Evolutionary conservation across 2,329 filamentous ascomycete genomes (phyloP), one percentile per base, ranked within the genome.

Genomic region (Pleomassaria siparia): DNA sequence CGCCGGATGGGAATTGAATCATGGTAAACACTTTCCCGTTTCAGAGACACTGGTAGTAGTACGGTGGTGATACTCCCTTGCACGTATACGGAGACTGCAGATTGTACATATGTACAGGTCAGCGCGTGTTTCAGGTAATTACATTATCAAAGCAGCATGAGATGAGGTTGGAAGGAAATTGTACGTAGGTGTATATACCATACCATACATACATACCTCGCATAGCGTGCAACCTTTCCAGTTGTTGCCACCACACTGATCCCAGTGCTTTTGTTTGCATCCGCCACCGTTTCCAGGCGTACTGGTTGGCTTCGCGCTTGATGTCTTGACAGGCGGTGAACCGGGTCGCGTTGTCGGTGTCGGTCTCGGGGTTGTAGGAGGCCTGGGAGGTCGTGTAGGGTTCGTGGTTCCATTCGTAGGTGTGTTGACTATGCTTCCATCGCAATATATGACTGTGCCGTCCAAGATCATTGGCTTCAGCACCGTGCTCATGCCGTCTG

Each of bases 391-490:
- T 16, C 58, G 25, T 2, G 52, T 47, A 8, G 55, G 60, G 12
- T 44, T 40, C 11, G 55, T 53, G 6, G 59, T 59, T 11, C 57
- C 57, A n/a, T 60, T 54, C 7, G 61, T 62, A 2, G 63, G 60
- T 8, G 65, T 68, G 42, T 64, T 53, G n/a, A 59, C 63, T 43
- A 49, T 43, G 28, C 55, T 57, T 0, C 63, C 63, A 54, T 67
- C 60, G 40, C 83, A 86, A 53, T 78, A 81, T 61, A 81, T 66
- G 5, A 82, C 76, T 76, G 79, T 84, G 1, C 79, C 79, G 50
- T 85, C 78, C 41, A 87, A 67, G 32, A 79, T 63, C 74, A 84
- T 78, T 55, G 80, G 80, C 73, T 87, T 87, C 49, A 87, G 74
- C 9, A 86, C 73, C 5, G 80, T 86, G 50, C 82, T 86, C 61